A percentile compares a stretch with the other conserved stretches of the same genome.
Conservation (phyloP, 2,329 filamentous ascomycete genomes). For the Penicillium digitatum region DNA sequence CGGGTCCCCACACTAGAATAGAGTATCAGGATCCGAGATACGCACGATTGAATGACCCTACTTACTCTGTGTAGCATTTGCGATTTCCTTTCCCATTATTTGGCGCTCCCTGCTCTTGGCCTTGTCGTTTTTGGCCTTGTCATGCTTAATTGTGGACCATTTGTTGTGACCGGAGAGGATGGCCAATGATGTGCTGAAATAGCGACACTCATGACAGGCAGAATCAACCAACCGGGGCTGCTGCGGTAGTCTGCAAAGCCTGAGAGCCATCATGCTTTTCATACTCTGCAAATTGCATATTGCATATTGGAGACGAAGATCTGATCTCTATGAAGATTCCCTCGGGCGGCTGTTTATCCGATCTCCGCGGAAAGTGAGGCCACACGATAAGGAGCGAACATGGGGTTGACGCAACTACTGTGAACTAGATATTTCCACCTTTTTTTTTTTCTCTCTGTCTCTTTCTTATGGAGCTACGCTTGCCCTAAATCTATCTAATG, state of each 20-base stretch:
- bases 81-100: constrained; percentile 66
- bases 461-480: constrained; percentile 13
- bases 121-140: constrained; percentile 79
- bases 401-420: constrained; percentile 11
- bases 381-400: constrained; percentile 22
- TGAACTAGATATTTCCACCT: background rate
- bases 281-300: no score
- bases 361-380: constrained; percentile 25
- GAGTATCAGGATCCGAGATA: constrained; percentile 10
- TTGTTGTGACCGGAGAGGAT: constrained; percentile 72
- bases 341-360: constrained; percentile 29
- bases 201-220: constrained; percentile 36
- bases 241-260: constrained; percentile 21
- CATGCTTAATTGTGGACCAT: constrained; percentile 95
- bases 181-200: constrained; percentile 46
- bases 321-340: background rate
- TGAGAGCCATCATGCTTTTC: constrained; percentile 25
- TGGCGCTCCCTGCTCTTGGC: constrained; percentile 69
- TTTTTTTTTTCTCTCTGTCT: constrained; percentile 3
- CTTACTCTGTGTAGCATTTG: constrained; percentile 69
- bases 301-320: background rate
- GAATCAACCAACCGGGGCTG: constrained; percentile 8
- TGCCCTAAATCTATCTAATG: constrained; percentile 30
- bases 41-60: constrained; percentile 5
- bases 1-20: constrained; percentile 64